phyloP scores from a whole-genome alignment of 2,329 filamentous ascomycete genomes.

The Lecanicillium sp. region DNA sequence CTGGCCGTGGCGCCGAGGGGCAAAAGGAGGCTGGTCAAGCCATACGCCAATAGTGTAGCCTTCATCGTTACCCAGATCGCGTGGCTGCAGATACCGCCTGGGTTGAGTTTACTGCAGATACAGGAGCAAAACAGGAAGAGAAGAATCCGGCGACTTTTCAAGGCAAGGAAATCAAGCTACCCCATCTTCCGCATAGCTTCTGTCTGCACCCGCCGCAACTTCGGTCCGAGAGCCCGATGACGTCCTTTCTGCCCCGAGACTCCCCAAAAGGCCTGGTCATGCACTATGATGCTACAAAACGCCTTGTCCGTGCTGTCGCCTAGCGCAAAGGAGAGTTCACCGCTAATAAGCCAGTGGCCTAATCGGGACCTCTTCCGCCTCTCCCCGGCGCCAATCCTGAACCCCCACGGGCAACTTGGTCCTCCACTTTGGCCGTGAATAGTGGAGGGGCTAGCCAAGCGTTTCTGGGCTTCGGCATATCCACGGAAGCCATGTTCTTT shows the following conservation, averaged over 20 bases:
- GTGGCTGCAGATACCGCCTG: neutral
- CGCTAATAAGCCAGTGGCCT: neutral
- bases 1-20: slow-evolving; percentile 1
- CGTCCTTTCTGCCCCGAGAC: slow-evolving; percentile 1
- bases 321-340: neutral
- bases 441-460: no score
- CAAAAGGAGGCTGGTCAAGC: slow-evolving; percentile 7
- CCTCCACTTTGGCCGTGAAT: no score
- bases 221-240: slow-evolving; percentile 8
- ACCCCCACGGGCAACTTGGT: slow-evolving; percentile 4
- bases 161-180: neutral
- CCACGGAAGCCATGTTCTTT: no score
- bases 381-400: slow-evolving; percentile 5
- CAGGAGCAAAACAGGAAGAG: no score
- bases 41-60: neutral
- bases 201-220: slow-evolving; percentile 1
- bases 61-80: slow-evolving; percentile 2
- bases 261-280: no score
- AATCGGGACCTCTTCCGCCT: slow-evolving; percentile 7
- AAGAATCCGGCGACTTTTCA: neutral
- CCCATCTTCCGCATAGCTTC: neutral
- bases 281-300: no score
- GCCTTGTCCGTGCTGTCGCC: no score
- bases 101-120: neutral
- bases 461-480: no score